These are phyloP conservation scores for Mucor racemosus DNA, from an alignment of 371 early-diverging fungal genomes.

Conservation along the genomic window DNA sequence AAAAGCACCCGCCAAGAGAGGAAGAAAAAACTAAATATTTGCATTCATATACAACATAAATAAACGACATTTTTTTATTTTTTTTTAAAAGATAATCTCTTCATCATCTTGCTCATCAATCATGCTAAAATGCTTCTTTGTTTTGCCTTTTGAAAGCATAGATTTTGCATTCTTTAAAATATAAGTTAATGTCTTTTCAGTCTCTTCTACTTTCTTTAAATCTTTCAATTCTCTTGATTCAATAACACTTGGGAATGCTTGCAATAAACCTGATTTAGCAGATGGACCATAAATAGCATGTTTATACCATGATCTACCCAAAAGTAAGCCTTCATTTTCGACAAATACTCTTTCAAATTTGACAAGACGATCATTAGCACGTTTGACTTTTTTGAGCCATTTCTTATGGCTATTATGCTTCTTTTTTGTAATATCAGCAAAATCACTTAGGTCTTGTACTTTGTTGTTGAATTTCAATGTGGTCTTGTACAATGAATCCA, in stretches of 20 bases:
- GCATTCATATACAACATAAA: neutral
- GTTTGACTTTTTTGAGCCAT: constrained; percentile 26
- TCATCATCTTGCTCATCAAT: neutral
- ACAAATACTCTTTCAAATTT: constrained; percentile 61
- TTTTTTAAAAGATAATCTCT: neutral
- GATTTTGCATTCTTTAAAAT: constrained; percentile 15
- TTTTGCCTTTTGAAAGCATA: constrained; percentile 16
- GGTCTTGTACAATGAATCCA: constrained; percentile 10
- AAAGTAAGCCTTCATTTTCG: constrained; percentile 50
- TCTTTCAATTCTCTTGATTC: constrained; percentile 27
- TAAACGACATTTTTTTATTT: neutral
- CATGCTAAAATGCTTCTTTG: neutral
- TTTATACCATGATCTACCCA: constrained; percentile 61
- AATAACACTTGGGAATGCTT: constrained; percentile 53
- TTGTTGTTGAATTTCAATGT: constrained; percentile 17
- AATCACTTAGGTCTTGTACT: constrained; percentile 10
- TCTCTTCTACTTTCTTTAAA: neutral
- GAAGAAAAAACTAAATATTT: constrained; percentile 16
- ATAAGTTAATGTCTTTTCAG: neutral
- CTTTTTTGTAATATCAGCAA: neutral
- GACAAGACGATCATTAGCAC: constrained; percentile 48
- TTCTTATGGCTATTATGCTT: constrained; percentile 19
- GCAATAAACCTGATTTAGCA: constrained; percentile 47
- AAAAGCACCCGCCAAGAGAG: constrained; percentile 21
- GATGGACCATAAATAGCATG: constrained; percentile 65